phyloP scores from a whole-genome alignment of 2,329 filamentous ascomycete genomes.

The Cladosporium austrohemisphaericum region DNA sequence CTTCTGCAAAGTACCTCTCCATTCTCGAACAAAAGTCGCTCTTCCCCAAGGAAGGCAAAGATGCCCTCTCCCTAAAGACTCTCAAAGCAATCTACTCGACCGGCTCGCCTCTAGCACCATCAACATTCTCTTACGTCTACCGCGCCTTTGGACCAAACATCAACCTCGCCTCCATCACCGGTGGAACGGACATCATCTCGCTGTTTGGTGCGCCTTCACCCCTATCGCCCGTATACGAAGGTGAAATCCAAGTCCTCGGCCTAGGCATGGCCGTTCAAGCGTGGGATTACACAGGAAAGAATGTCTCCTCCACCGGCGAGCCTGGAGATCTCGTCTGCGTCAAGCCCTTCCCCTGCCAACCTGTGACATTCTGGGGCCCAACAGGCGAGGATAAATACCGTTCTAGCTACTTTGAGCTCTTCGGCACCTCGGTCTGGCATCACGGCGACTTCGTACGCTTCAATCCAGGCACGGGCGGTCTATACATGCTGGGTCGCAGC shows the following conservation, averaged over 20 bases:
- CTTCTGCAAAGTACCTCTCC: slow-evolving; percentile 88
- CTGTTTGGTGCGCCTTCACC: slow-evolving; percentile 81
- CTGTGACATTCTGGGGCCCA: slow-evolving; percentile 79
- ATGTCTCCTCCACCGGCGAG: slow-evolving; percentile 59
- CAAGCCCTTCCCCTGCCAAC: slow-evolving; percentile 83
- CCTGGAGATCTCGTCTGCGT: slow-evolving; percentile 87
- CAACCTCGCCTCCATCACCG: slow-evolving; percentile 89
- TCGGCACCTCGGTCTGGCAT: slow-evolving; percentile 71
- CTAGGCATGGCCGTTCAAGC: slow-evolving; percentile 51
- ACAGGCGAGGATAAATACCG: slow-evolving; percentile 72
- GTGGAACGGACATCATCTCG: slow-evolving; percentile 94
- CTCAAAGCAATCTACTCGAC: slow-evolving; percentile 90
- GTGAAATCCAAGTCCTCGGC: slow-evolving; percentile 49
- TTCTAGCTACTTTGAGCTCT: slow-evolving; percentile 83
- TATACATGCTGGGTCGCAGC: slow-evolving; percentile 87
- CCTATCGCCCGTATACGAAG: slow-evolving; percentile 46
- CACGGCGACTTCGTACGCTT: slow-evolving; percentile 86
- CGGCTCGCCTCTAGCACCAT: slow-evolving; percentile 85
- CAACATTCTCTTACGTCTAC: slow-evolving; percentile 89
- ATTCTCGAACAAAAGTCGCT: slow-evolving; percentile 77
- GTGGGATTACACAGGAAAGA: slow-evolving; percentile 52
- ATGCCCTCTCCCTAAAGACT: slow-evolving; percentile 54
- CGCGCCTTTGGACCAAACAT: slow-evolving; percentile 72
- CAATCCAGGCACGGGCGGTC: slow-evolving; percentile 67
- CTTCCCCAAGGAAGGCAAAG: slow-evolving; percentile 47